Evolutionary conservation across 495 filamentous ascomycete species (phyloP), one percentile per base, ranked within the genome.

Genomic region (Lophiostoma macrostomum): DNA sequence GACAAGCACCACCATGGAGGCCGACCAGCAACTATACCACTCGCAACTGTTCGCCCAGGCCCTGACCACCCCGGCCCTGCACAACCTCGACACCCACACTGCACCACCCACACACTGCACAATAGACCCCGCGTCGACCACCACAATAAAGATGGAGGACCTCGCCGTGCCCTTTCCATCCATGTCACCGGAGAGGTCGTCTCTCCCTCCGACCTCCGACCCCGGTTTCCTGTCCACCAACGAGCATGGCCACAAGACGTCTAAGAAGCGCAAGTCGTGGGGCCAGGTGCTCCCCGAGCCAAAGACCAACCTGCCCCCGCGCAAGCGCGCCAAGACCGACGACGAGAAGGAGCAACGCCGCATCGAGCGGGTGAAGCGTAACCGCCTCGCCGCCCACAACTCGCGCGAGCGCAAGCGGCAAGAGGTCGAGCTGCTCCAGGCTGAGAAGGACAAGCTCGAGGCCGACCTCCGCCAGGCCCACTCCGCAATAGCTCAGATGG

Each of bases 261-360:
- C 77, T 32, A 97, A 96, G 83, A 98, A 98, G 80, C 79, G 93
- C 69, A 98, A 97, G 76, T 96, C 91, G 52, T 98, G 93, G 93
- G 93, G 93, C 60, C 93, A 98, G 73, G 87, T 94, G 73, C 83
- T 98, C 37, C 93, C 93, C 20, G 88, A 88, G 62, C 93, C 93
- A 18, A 98, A 93, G 79, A 98, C 93, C 32, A 95, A 94, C 62
- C 80, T 98, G 23, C 93, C 93, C 59, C 93, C 93, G 50, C 83
- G 91, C 51, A 98, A 98, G 80, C 90, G 93, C 53, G 93, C 93
- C 63, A 98, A 96, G 80, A 98, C 93, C 23, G 90, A 68, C 48
- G 93, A 95, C 67, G 93, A 98, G 71, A 98, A 98, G 72, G 93
- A 97, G 72, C 93, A 98, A 71, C 86, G 93, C 38, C 87, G 93